Percentiles rank a stretch among this genome's conserved stretches.
Conservation (phyloP, 2,329 filamentous ascomycete species). For the Didymellaceae sp. region DNA sequence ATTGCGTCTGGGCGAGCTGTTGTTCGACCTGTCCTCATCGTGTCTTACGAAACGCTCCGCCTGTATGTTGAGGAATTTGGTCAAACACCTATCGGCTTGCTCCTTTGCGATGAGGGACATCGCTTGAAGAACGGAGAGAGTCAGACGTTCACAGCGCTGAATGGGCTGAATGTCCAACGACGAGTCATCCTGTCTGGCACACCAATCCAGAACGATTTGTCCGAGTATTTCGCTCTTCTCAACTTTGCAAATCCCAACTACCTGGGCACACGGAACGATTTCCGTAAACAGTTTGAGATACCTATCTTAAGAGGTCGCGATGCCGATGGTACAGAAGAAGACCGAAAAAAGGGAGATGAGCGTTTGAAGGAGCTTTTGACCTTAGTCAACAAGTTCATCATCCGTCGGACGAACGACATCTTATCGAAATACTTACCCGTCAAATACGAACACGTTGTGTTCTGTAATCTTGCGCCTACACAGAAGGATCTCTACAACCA, state of each 20-base stretch:
- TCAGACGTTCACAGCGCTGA: constrained; percentile 90
- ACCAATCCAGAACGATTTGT: constrained; percentile 97
- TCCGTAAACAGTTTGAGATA: constrained; percentile 91
- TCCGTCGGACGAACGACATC: constrained; percentile 96
- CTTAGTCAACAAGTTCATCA: constrained; percentile 97
- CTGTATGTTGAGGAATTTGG: constrained; percentile 90
- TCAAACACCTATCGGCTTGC: constrained; percentile 85
- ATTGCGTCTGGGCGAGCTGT: constrained; percentile 89
- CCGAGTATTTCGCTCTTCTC: constrained; percentile 94
- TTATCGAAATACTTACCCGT: constrained; percentile 95
- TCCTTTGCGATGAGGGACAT: constrained; percentile 96
- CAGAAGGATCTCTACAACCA: constrained; percentile 94
- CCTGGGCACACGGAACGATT: constrained; percentile 86
- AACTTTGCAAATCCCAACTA: constrained; percentile 96
- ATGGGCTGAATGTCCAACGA: constrained; percentile 85
- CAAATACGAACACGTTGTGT: constrained; percentile 99
- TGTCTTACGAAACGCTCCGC: constrained; percentile 95
- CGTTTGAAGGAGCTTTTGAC: constrained; percentile 79
- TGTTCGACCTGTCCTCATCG: constrained; percentile 91
- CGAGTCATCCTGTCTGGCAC: constrained; percentile 96
- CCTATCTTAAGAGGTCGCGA: constrained; percentile 92
- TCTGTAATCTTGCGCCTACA: constrained; percentile 93
- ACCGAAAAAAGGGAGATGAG: constrained; percentile 82
- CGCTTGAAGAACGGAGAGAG: constrained; percentile 96
- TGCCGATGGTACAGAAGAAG: constrained; percentile 82